These are phyloP conservation scores for Aspergillus quadrilineatus DNA, from an alignment of 2,329 filamentous ascomycete genomes.

Conservation along the genomic window DNA sequence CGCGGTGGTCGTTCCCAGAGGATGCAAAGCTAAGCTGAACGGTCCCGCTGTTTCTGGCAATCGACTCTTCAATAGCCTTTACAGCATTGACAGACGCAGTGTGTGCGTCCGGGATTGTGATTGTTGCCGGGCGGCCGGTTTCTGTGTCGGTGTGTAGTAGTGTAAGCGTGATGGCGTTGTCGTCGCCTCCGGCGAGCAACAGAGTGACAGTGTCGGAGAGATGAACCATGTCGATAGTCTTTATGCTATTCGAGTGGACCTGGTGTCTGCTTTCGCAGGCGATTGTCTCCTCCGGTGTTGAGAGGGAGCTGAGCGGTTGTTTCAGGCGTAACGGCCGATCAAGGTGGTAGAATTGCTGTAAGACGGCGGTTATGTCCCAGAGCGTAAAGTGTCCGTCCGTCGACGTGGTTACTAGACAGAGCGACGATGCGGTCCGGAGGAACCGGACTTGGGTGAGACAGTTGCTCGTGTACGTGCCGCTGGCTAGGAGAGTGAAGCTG, in stretches of 20 bases:
- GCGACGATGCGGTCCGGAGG: constrained; percentile 45
- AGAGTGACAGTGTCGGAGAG: constrained; percentile 43
- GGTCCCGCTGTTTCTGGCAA: constrained; percentile 2
- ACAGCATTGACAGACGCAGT: constrained; percentile 46
- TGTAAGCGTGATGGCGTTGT: constrained; percentile 71
- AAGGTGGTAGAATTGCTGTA: constrained; percentile 32
- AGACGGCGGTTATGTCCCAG: constrained; percentile 50
- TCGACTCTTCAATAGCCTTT: constrained; percentile 28
- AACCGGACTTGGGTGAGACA: constrained; percentile 68
- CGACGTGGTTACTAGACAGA: constrained; percentile 59
- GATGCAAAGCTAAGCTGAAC: constrained; percentile 32
- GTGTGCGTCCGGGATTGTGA: constrained; percentile 45
- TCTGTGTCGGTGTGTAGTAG: constrained; percentile 32
- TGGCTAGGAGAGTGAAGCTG: constrained; percentile 47
- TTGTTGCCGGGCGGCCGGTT: constrained; percentile 27
- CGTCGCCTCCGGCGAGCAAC: constrained; percentile 79
- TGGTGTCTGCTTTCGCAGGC: constrained; percentile 42
- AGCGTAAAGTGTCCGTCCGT: constrained; percentile 76
- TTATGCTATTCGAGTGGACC: constrained; percentile 80
- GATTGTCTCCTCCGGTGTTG: constrained; percentile 22
- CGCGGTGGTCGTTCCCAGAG: constrained; percentile 48
- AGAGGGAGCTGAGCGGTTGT: constrained; percentile 23
- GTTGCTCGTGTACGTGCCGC: constrained; percentile 65
- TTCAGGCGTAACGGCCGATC: constrained; percentile 21
- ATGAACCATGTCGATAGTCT: constrained; percentile 48